phyloP scores from a whole-genome alignment of 2,329 filamentous ascomycete species.

The Monilinia fructicola region DNA sequence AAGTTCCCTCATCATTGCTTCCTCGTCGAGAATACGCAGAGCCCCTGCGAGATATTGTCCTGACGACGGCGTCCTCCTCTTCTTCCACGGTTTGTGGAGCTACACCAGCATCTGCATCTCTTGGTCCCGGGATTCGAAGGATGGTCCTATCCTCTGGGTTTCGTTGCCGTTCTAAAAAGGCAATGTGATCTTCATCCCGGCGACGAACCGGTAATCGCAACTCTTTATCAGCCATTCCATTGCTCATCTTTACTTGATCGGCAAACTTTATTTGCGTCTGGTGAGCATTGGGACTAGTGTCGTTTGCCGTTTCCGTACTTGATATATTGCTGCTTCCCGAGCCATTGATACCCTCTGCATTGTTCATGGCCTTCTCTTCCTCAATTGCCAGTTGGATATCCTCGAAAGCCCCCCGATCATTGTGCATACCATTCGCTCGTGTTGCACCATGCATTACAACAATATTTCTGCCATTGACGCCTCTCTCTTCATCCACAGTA shows the following conservation, averaged over 20 bases:
- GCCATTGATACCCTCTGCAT: constrained; percentile 30
- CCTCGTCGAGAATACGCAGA: constrained; percentile 27
- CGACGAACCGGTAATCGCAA: constrained; percentile 52
- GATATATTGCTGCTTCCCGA: constrained; percentile 26
- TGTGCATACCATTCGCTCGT: constrained; percentile 53
- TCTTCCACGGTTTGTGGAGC: constrained; percentile 60
- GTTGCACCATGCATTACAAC: constrained; percentile 61
- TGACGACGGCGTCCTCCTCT: constrained; percentile 31
- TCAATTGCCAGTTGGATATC: constrained; percentile 26
- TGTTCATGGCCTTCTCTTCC: constrained; percentile 26
- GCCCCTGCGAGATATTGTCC: constrained; percentile 28
- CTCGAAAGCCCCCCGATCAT: constrained; percentile 55
- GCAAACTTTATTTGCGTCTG: constrained; percentile 59
- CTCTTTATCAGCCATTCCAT: constrained; percentile 54
- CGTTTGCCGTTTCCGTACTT: constrained; percentile 26
- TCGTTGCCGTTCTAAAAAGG: constrained; percentile 81
- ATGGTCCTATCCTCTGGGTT: constrained; percentile 69
- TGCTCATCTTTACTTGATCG: constrained; percentile 61
- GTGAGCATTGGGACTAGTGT: constrained; percentile 20
- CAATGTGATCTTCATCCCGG: constrained; percentile 76
- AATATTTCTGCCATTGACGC: constrained; percentile 66
- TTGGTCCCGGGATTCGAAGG: constrained; percentile 84
- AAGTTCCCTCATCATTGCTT: constrained; percentile 22
- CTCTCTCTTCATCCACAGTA: constrained; percentile 47
- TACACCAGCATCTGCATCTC: constrained; percentile 83